Conservation (phyloP, 202 grass and related monocot species). For the Musa balbisiana region DNA sequence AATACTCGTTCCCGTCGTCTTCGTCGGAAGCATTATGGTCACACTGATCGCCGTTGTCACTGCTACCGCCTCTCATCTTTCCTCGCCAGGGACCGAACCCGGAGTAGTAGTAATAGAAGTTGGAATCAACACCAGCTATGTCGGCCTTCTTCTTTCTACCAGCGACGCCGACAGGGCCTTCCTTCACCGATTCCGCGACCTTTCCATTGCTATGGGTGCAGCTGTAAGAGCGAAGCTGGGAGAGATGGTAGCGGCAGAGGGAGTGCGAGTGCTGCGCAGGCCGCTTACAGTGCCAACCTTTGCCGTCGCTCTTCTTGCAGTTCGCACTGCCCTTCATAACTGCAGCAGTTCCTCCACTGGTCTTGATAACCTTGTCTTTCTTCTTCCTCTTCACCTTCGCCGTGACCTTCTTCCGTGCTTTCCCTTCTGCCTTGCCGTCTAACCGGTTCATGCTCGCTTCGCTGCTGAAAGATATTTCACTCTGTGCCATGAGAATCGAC, state of each 20-base stretch:
- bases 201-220: not conserved
- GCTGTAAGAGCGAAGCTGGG: constrained; percentile 33
- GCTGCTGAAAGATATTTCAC: not conserved
- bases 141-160: not conserved
- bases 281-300: constrained; percentile 42
- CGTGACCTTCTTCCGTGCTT: not conserved
- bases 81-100: constrained; percentile 47
- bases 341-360: not conserved
- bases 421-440: no score
- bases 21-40: no score
- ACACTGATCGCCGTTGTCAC: no score
- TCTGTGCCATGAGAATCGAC: not conserved
- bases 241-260: constrained; percentile 46
- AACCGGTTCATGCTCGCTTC: not conserved
- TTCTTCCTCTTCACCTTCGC: not conserved
- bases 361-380: not conserved
- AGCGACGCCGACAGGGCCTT: not conserved
- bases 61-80: constrained; percentile 29
- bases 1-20: no score
- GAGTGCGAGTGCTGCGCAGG: constrained; percentile 31
- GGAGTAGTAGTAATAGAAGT: constrained; percentile 61
- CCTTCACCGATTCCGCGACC: no score
- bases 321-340: not conserved
- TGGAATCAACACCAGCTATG: not conserved
- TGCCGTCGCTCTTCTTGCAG: constrained; percentile 84